Evolutionary conservation across 352 stramenopile genomes (phyloP), one percentile per base, ranked within the genome.

Genomic region (Lagenidium giganteum): DNA sequence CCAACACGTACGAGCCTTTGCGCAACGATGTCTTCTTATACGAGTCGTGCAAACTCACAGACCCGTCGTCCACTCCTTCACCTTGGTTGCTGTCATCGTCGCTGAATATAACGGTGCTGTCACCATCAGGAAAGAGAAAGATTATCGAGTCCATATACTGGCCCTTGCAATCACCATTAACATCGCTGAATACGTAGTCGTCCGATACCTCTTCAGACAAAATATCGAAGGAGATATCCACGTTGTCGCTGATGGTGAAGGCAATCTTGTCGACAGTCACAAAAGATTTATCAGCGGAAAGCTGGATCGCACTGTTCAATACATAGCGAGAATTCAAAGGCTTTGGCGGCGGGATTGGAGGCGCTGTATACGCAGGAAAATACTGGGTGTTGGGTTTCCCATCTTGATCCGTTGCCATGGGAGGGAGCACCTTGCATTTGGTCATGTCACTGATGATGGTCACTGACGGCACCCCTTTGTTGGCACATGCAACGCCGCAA

Each of bases 101-200:
- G 13, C 67, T 51, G 8, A 54, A 54, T 39, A 83, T 58, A 1
- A 59, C 51, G 17, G 46, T 54, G 7, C 45, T 40, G 17, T 67
- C 42, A 31, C 50, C 59, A 1, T 72, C 45, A 2, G 47, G 37
- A 42, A 77, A 89, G 28, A 89, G 57, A 38, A 70, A 85, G 18
- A 89, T 47, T 25, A 80, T 62, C 0, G 73, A 44, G 47, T 89
- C 73, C 13, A 85, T 39, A 51, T 87, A 89, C 6, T 51, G 57
- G 16, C 64, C 64, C 12, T 49, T 51, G 44, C 76, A 89, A 51
- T 87, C 76, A n/a, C 49, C 33, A 47, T 89, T 89, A 14, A 89
- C 32, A 39, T 89, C 76, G 4, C 52, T 42, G 41, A 62, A 89
- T 14, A 54, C 61, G 21, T 44, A 45, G 42, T 75, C 61, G 40